Conservation (phyloP, 371 early-diverging fungal genomes). For the Zychaea mexicana region DNA sequence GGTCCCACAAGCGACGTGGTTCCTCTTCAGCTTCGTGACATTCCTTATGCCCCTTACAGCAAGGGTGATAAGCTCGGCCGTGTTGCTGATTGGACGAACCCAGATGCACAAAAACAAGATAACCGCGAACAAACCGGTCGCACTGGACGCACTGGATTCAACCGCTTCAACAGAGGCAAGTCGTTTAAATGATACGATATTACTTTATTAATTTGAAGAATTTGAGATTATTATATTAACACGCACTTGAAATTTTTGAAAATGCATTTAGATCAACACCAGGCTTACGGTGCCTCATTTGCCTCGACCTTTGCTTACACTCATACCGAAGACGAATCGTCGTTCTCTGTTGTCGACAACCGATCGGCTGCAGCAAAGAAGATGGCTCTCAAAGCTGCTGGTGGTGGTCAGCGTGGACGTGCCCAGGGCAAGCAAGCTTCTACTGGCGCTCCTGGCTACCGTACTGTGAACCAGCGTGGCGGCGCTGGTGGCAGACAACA, state of each 20-base stretch:
- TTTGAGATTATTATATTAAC: not conserved
- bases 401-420: conserved; percentile 38
- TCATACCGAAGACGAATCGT: conserved; percentile 91
- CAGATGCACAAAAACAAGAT: conserved; percentile 69
- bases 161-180: conserved; percentile 66
- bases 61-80: conserved; percentile 94
- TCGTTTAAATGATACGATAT: not conserved
- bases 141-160: conserved; percentile 59
- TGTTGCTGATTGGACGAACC: conserved; percentile 90
- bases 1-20: conserved; percentile 65
- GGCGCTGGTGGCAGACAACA: conserved; percentile 47
- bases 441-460: conserved; percentile 26
- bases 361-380: conserved; percentile 74
- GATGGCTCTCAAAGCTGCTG: conserved; percentile 62
- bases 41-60: conserved; percentile 96
- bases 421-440: conserved; percentile 33
- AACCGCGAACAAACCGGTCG: conserved; percentile 56
- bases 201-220: not conserved
- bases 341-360: conserved; percentile 96
- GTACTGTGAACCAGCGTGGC: conserved; percentile 51
- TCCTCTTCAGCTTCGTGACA: conserved; percentile 72
- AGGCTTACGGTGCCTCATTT: conserved; percentile 86
- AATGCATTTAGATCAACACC: conserved; percentile 54
- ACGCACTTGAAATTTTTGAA: too few relatives aligned
- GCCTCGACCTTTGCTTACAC: conserved; percentile 90